phyloP scores from a whole-genome alignment of 1,284 basidiomycete genomes.

The Boletus smithii region DNA sequence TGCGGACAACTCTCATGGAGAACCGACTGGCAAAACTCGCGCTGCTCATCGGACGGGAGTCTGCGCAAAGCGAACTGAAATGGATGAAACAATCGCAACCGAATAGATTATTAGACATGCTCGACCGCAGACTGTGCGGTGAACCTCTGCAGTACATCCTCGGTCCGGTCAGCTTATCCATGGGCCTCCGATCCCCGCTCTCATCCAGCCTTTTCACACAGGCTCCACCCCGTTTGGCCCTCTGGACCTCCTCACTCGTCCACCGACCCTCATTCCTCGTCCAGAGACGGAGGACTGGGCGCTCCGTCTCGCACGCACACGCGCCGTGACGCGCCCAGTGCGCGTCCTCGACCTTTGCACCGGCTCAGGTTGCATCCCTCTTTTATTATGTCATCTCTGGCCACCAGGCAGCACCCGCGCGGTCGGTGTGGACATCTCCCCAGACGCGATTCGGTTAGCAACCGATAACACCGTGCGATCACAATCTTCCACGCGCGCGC shows the following conservation, averaged over 20 bases:
- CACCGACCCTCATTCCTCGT: slow-evolving; percentile 86
- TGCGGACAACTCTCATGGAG: slow-evolving; percentile 3
- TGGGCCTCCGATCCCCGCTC: no score
- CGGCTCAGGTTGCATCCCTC: slow-evolving; percentile 85
- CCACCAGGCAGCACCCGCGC: slow-evolving; percentile 50
- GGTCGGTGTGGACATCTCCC: slow-evolving; percentile 70
- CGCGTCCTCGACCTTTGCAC: slow-evolving; percentile 84
- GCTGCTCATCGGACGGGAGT: slow-evolving; percentile 40
- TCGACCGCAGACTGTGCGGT: slow-evolving; percentile 55
- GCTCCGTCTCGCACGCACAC: slow-evolving; percentile 48
- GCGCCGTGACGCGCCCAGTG: slow-evolving; percentile 42
- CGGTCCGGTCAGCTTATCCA: slow-evolving; percentile 56
- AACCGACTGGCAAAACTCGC: slow-evolving; percentile 34
- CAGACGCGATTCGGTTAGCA: slow-evolving; percentile 67
- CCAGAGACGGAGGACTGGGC: slow-evolving; percentile 89
- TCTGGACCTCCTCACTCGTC: slow-evolving; percentile 63
- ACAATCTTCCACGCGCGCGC: slow-evolving; percentile 36
- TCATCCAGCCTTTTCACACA: no score
- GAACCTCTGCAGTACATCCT: slow-evolving; percentile 92
- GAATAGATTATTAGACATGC: slow-evolving; percentile 40
- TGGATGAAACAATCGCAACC: slow-evolving; percentile 53
- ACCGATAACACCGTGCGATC: slow-evolving; percentile 60
- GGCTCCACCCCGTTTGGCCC: slow-evolving; percentile 76
- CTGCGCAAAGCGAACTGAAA: slow-evolving; percentile 52
- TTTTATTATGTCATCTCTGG: slow-evolving; percentile 69